Evolutionary conservation across 345 rosid species (phyloP).

Genomic region (Fremontodendron californicum): DNA sequence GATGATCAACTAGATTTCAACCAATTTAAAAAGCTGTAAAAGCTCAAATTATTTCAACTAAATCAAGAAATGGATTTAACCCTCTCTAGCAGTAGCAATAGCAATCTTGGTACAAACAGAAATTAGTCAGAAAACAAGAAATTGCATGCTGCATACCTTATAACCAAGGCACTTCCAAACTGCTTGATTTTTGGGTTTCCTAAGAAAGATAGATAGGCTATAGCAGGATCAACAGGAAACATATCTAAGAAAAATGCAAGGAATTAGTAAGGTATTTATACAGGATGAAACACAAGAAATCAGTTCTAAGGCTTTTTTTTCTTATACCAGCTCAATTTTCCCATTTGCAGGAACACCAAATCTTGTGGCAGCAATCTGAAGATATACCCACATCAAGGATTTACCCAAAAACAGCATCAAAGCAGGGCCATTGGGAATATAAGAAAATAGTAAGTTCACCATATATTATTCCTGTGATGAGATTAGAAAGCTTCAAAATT

Average conservation of each 20-base stretch:
- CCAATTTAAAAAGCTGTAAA: neutral
- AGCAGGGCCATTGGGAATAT: neutral
- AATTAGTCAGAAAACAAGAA: neutral
- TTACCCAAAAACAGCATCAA: neutral
- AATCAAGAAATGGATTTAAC: neutral
- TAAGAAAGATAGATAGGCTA: neutral
- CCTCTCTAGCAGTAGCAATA: neutral
- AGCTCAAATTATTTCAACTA: neutral
- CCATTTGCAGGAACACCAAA: neutral
- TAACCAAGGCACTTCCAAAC: neutral
- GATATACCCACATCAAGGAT: neutral
- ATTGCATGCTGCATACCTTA: slow-evolving; percentile 6
- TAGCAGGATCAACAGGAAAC: neutral
- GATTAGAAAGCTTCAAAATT: neutral
- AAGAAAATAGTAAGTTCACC: neutral
- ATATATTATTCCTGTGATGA: neutral
- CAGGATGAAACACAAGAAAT: neutral
- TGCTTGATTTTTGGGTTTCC: neutral
- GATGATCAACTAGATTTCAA: neutral
- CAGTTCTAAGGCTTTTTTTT: neutral
- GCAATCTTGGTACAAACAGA: slow-evolving; percentile 1
- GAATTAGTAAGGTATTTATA: neutral
- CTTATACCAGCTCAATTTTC: neutral
- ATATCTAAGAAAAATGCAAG: neutral
- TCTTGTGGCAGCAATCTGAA: neutral